Evolutionary conservation across 148 eudicot genomes (phyloP).

Genomic region (Spergularia marina): DNA sequence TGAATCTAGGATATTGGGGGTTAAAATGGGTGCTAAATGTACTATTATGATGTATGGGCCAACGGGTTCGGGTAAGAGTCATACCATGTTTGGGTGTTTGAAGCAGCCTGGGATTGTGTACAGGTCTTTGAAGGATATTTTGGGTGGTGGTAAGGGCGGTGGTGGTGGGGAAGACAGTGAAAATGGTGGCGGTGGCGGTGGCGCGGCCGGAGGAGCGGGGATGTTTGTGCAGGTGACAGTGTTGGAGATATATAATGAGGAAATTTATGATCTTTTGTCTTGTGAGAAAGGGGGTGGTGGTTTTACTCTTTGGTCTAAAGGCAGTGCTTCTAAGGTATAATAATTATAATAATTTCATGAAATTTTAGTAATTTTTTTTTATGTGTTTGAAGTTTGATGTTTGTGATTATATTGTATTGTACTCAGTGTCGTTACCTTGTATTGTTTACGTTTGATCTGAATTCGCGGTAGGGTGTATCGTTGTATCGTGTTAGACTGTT

Average conservation of each 20-base stretch:
- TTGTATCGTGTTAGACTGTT: background rate
- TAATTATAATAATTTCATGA: too few species aligned
- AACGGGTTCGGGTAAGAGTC: slow-evolving; percentile 96
- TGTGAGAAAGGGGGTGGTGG: slow-evolving; percentile 58
- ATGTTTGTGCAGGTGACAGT: slow-evolving; percentile 86
- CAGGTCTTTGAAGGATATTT: slow-evolving; percentile 64
- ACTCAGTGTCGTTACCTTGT: background rate
- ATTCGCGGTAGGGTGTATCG: background rate
- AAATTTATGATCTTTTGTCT: slow-evolving; percentile 85
- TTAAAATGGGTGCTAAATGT: slow-evolving; percentile 82
- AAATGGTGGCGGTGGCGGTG: background rate
- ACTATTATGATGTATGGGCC: slow-evolving; percentile 98
- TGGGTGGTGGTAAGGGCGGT: slow-evolving; percentile 42
- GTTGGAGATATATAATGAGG: slow-evolving; percentile 92
- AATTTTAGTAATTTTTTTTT: background rate
- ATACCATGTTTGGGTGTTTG: slow-evolving; percentile 82
- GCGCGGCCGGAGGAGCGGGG: slow-evolving; percentile 29
- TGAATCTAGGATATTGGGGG: slow-evolving; percentile 65
- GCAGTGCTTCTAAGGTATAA: slow-evolving; percentile 82
- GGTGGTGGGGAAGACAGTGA: slow-evolving; percentile 26
- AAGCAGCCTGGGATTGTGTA: slow-evolving; percentile 91
- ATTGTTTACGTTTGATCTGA: background rate
- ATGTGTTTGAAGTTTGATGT: background rate
- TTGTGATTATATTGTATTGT: background rate
- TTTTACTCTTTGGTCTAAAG: slow-evolving; percentile 76